Evolutionary conservation across 176 grass and related monocot genomes (phyloP), one percentile per base, ranked within the genome.

Genomic region (Tillandsia leiboldiana): DNA sequence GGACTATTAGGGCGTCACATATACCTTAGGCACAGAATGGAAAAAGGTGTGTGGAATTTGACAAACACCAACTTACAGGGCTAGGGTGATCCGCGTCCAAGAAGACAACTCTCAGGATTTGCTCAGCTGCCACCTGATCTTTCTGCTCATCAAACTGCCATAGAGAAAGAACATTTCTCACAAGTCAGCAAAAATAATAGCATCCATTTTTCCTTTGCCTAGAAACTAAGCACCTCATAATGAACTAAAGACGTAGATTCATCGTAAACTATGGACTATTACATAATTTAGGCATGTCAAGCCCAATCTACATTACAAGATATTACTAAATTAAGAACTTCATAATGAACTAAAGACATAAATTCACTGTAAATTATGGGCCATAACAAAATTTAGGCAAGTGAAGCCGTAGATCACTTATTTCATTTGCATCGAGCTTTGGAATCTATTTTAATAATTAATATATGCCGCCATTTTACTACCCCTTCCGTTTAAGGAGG

Each of bases 91-190:
- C 83, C 8, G 49, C 10, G 83, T 93, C 84, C 58, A 99, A 87
- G 73, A 99, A 99, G 78, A 99, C 78, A 70, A 93, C 94, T 63
- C 85, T 86, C 51, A 99, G 77, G 63, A 99, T 87, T 81, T 92
- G 79, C 84, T 99, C 94, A 81, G 84, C 84, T 24, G 81, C 84
- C 28, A 84, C 84, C 66, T 86, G 94, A 77, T 99, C 94, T 75
- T 90, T 99, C 71, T 90, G 89, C 79, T 99, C 94, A 53, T 99
- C 94, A 65, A 93, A 99, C 89, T 99, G 68, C 53, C 23, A 15
- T 9, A 72, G 52, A 53, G 12, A 72, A 33, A 57, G 15, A 47
- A 1, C 57, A 1, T 47, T 49, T 49, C 15, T n/a, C 4, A 22
- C 7, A 7, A 42, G 33, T 42, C 33, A 6, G 1, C 33, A 42